Percentiles rank a stretch among this genome's conserved stretches.
Conservation (phyloP, 2,329 filamentous ascomycete species). For the Xylaria sp. region DNA sequence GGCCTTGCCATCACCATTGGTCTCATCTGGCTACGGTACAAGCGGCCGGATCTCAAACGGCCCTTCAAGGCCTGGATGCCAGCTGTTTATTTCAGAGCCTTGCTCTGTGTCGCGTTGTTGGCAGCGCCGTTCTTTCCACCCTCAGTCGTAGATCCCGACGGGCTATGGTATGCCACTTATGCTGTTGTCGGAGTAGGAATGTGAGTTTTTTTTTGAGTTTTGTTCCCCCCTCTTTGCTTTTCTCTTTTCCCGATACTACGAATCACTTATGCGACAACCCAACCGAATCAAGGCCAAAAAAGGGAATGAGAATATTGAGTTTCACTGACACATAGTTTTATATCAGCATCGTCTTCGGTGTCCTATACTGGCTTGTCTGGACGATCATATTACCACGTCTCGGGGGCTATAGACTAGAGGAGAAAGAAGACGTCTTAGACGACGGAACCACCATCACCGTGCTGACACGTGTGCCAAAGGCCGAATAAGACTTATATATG, state of each 20-base stretch:
- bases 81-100: constrained; percentile 61
- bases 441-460: constrained; percentile 73
- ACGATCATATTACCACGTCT: constrained; percentile 64
- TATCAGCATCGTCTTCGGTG: constrained; percentile 61
- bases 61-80: constrained; percentile 70
- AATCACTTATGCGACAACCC: neutral
- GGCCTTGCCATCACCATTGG: constrained; percentile 62
- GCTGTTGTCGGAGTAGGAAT: constrained; percentile 58
- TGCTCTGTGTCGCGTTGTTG: constrained; percentile 60
- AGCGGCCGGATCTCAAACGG: constrained; percentile 63
- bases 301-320: neutral
- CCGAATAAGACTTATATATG: constrained; percentile 17
- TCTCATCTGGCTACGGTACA: constrained; percentile 64
- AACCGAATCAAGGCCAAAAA: neutral
- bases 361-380: constrained; percentile 73
- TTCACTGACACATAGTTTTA: neutral
- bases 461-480: constrained; percentile 48
- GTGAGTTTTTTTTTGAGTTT: constrained; percentile 47
- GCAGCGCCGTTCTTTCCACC: constrained; percentile 68
- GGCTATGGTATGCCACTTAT: constrained; percentile 60
- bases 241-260: neutral
- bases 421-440: constrained; percentile 61
- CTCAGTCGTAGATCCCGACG: constrained; percentile 50
- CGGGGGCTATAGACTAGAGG: constrained; percentile 66
- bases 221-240: neutral